Evolutionary conservation across 176 grass and related monocot species (phyloP).

Genomic region (Oryza glumipatula): DNA sequence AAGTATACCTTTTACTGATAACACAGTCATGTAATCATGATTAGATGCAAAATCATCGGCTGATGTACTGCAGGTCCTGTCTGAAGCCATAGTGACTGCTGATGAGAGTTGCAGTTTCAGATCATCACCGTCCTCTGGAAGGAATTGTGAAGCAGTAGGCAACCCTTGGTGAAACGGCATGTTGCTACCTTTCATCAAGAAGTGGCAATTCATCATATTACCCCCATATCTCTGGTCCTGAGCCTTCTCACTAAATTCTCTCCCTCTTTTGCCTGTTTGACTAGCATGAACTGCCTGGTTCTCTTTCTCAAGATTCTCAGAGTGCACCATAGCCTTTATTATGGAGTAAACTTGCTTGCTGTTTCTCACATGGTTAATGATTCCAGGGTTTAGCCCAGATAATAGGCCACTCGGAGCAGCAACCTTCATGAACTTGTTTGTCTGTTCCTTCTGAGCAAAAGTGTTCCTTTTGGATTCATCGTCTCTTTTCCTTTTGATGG

Average conservation of each 20-base stretch:
- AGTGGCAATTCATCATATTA: constrained; percentile 43
- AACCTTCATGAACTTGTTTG: constrained; percentile 68
- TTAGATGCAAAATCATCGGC: constrained; percentile 59
- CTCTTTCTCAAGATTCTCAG: constrained; percentile 65
- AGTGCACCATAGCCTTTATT: constrained; percentile 88
- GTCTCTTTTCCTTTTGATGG: constrained; percentile 64
- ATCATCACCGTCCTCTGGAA: constrained; percentile 35
- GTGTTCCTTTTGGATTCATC: constrained; percentile 52
- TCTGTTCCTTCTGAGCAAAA: constrained; percentile 59
- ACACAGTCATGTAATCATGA: constrained; percentile 60
- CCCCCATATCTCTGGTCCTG: constrained; percentile 38
- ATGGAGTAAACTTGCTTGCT: constrained; percentile 98
- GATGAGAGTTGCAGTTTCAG: constrained; percentile 75
- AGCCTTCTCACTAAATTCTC: constrained; percentile 40
- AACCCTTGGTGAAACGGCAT: constrained; percentile 36
- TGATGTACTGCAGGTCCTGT: constrained; percentile 60
- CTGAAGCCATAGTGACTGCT: constrained; percentile 49
- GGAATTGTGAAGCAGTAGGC: constrained; percentile 38
- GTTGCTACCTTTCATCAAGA: constrained; percentile 42
- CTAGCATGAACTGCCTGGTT: constrained; percentile 33
- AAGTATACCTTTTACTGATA: constrained; percentile 81
- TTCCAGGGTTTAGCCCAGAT: constrained; percentile 92
- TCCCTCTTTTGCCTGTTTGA: constrained; percentile 45
- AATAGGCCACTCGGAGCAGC: constrained; percentile 93
- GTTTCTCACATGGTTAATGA: constrained; percentile 98